A percentile compares a stretch with the other conserved stretches of the same genome.
Evolutionary conservation across 2,329 filamentous ascomycete genomes (phyloP).

Genomic region (Parafenestella ontariensis): DNA sequence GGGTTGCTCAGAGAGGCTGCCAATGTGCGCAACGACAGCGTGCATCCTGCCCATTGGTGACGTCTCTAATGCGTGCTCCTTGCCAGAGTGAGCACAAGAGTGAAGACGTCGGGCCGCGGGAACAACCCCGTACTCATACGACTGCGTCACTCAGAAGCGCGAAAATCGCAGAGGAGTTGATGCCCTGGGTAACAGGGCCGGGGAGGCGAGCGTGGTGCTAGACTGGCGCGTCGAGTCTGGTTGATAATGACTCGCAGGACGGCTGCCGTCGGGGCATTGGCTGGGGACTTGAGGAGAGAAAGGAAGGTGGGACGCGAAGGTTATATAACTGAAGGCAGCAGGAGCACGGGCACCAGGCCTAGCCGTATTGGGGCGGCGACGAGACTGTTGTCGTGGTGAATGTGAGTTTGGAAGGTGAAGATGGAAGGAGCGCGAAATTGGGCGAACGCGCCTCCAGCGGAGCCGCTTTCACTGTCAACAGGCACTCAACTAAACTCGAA

Average conservation of each 20-base stretch:
- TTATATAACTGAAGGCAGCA: neutral
- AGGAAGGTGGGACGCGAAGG: neutral
- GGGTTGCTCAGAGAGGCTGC: neutral
- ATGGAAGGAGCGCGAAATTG: neutral
- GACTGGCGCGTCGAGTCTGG: slow-evolving; percentile 1
- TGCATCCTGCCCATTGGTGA: slow-evolving; percentile 1
- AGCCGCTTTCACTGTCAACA: neutral
- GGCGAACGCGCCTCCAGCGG: neutral
- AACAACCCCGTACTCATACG: slow-evolving; percentile 3
- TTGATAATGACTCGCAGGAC: neutral
- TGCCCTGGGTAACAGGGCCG: neutral
- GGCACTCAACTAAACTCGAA: no score
- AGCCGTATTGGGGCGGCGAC: neutral
- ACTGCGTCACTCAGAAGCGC: neutral
- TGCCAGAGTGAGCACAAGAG: neutral
- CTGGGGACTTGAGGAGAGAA: neutral
- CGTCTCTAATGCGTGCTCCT: neutral
- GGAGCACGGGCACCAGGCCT: neutral
- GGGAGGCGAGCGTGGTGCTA: slow-evolving; percentile 4
- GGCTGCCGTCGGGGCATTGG: neutral
- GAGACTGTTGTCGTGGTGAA: neutral
- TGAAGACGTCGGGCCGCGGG: slow-evolving; percentile 3
- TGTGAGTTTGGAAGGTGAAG: neutral
- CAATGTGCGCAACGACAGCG: neutral
- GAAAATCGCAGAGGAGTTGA: neutral